Conservation (phyloP, 2,329 filamentous ascomycete genomes). For the Geosmithia morbida region DNA sequence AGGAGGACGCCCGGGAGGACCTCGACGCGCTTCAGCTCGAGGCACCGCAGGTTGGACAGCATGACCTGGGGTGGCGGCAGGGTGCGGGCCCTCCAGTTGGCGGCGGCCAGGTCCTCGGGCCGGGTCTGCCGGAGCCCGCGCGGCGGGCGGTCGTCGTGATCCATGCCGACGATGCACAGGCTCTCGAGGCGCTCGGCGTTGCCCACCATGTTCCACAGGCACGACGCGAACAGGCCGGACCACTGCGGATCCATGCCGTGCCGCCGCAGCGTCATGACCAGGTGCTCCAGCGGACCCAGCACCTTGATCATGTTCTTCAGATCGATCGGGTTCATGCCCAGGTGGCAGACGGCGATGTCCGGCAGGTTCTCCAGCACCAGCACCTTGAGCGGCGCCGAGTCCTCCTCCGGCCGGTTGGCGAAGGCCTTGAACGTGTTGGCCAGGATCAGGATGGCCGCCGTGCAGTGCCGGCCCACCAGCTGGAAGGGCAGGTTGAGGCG, state of each 20-base stretch:
- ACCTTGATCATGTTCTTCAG: slow-evolving; percentile 30
- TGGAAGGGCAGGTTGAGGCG: slow-evolving; percentile 37
- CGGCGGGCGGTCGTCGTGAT: slow-evolving; percentile 22
- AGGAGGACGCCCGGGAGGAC: slow-evolving; percentile 20
- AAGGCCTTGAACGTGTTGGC: slow-evolving; percentile 36
- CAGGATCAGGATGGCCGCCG: slow-evolving; percentile 33
- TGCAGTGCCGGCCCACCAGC: slow-evolving; percentile 27
- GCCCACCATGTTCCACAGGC: slow-evolving; percentile 34
- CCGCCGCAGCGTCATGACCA: slow-evolving; percentile 30
- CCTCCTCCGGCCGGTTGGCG: slow-evolving; percentile 27
- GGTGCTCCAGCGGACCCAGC: slow-evolving; percentile 24
- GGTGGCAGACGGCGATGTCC: slow-evolving; percentile 28
- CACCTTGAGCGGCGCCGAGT: slow-evolving; percentile 24
- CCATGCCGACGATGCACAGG: slow-evolving; percentile 31
- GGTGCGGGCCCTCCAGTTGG: slow-evolving; percentile 23
- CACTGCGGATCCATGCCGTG: slow-evolving; percentile 21
- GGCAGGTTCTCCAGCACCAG: slow-evolving; percentile 35
- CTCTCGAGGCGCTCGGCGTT: slow-evolving; percentile 27
- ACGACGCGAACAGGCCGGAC: slow-evolving; percentile 23
- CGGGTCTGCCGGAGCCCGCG: slow-evolving; percentile 22
- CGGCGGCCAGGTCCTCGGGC: slow-evolving; percentile 16
- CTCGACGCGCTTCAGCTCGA: slow-evolving; percentile 28
- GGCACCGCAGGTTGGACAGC: slow-evolving; percentile 21
- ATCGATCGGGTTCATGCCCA: slow-evolving; percentile 37
- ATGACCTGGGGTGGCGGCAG: slow-evolving; percentile 21